A percentile compares a stretch with the other conserved stretches of the same genome.
Conservation (phyloP, 148 eudicot genomes). For the Polygonum maritimum region DNA sequence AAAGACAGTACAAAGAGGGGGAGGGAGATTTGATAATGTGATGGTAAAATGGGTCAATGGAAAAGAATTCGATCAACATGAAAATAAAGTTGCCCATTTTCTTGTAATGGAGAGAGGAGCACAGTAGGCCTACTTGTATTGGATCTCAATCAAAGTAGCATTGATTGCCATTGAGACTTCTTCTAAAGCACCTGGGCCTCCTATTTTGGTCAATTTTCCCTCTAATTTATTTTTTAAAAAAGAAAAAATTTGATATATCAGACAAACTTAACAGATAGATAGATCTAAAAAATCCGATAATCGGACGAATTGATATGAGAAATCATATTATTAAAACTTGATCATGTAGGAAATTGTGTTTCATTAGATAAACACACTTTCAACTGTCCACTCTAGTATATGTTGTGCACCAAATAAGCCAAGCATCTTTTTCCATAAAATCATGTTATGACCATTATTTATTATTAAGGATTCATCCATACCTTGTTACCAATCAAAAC, state of each 20-base stretch:
- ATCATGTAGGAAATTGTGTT: not conserved
- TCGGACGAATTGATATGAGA: not conserved
- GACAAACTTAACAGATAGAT: too few species aligned
- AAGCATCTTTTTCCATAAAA: not conserved
- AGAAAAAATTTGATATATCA: too few species aligned
- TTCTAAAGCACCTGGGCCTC: not conserved
- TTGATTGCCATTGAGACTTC: not conserved
- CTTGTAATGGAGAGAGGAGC: not conserved
- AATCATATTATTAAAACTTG: not conserved
- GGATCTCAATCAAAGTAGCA: constrained; percentile 1
- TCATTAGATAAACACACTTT: not conserved
- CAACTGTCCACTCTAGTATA: not conserved
- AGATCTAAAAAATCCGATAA: too few species aligned
- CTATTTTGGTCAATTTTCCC: not conserved
- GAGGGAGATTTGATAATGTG: not conserved
- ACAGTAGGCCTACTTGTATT: constrained; percentile 1
- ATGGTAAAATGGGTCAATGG: constrained; percentile 1
- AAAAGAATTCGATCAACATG: not conserved
- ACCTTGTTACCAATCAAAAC: constrained; percentile 2
- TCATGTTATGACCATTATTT: not conserved
- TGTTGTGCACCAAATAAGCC: not conserved
- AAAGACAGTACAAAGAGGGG: not conserved
- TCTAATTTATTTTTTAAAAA: too few species aligned
- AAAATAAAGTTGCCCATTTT: not conserved
- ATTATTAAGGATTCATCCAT: not conserved